phyloP scores from a whole-genome alignment of 768 basidiomycete genomes.

The Coprinellus micaceus region DNA sequence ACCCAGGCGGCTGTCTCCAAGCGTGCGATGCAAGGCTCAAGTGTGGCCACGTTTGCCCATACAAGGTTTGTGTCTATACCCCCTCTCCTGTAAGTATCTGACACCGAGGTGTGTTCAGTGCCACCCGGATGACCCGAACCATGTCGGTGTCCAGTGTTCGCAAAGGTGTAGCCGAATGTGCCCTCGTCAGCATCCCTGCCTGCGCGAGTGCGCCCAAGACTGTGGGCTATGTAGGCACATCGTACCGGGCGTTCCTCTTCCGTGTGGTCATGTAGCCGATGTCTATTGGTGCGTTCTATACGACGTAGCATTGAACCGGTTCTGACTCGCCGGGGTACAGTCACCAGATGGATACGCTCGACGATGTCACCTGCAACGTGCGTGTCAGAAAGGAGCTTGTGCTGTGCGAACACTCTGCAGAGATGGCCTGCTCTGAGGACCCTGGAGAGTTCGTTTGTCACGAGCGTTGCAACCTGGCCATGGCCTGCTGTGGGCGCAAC shows the following conservation, averaged over 20 bases:
- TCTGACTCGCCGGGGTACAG: slow-evolving; percentile 26
- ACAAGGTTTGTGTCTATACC: slow-evolving; percentile 37
- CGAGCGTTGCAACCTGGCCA: slow-evolving; percentile 36
- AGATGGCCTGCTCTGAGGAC: slow-evolving; percentile 46
- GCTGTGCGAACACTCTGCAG: slow-evolving; percentile 50
- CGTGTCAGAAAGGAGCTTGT: slow-evolving; percentile 43
- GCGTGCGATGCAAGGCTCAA: slow-evolving; percentile 48
- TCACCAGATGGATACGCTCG: slow-evolving; percentile 41
- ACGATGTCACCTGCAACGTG: slow-evolving; percentile 38
- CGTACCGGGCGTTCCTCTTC: slow-evolving; percentile 42
- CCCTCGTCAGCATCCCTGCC: slow-evolving; percentile 54
- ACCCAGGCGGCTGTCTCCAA: slow-evolving; percentile 57
- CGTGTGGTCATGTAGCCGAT: slow-evolving; percentile 47
- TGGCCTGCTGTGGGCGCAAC: slow-evolving; percentile 50
- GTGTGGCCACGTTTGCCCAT: slow-evolving; percentile 67
- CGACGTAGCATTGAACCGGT: not conserved
- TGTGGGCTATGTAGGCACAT: slow-evolving; percentile 55
- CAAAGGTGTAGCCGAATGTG: slow-evolving; percentile 53
- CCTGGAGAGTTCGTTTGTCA: slow-evolving; percentile 37
- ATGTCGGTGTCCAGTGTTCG: slow-evolving; percentile 43
- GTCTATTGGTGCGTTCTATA: slow-evolving; percentile 48
- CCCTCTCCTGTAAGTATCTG: not conserved
- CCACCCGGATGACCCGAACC: slow-evolving; percentile 57
- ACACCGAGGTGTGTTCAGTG: slow-evolving; percentile 35
- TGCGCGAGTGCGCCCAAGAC: slow-evolving; percentile 42